Conservation (phyloP, 805 yeast species). For the Ogataea populi-albae region DNA sequence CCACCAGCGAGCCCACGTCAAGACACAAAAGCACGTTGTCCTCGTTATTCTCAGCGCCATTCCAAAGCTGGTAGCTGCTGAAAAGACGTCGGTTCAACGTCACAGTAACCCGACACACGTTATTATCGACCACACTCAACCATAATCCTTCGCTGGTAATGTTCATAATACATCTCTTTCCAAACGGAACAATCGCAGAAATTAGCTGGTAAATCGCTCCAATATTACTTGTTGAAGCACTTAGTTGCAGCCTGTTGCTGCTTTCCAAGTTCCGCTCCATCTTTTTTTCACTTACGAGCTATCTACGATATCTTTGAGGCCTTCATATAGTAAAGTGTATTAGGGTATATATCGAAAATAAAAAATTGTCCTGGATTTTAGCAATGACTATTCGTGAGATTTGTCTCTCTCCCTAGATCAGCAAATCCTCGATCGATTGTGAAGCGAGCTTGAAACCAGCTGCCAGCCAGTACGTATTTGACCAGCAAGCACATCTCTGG, state of each 20-base stretch:
- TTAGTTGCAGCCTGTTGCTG: constrained; percentile 20
- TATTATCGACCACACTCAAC: constrained; percentile 47
- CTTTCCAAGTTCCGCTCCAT: too few species aligned
- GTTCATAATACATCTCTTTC: constrained; percentile 27
- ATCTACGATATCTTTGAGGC: too few species aligned
- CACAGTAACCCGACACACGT: constrained; percentile 38
- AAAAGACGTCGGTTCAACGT: constrained; percentile 38
- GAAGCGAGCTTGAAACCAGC: too few species aligned
- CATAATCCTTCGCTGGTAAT: constrained; percentile 51
- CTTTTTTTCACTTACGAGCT: too few species aligned
- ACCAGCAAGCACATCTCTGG: too few species aligned
- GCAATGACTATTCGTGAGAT: too few species aligned
- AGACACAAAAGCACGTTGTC: constrained; percentile 35
- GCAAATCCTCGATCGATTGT: too few species aligned
- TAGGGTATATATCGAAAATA: too few species aligned
- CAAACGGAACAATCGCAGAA: constrained; percentile 30
- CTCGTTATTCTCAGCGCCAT: constrained; percentile 14
- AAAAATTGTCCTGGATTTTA: too few species aligned
- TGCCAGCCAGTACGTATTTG: too few species aligned
- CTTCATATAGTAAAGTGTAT: too few species aligned
- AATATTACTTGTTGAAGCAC: constrained; percentile 29
- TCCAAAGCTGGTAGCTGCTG: constrained; percentile 31
- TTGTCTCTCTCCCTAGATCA: too few species aligned
- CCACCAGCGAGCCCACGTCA: constrained; percentile 46
- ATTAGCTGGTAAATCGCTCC: constrained; percentile 25